Percentiles rank a stretch among this genome's conserved stretches.
phyloP scores from a whole-genome alignment of 768 basidiomycete genomes.

The Clavulina sp. region DNA sequence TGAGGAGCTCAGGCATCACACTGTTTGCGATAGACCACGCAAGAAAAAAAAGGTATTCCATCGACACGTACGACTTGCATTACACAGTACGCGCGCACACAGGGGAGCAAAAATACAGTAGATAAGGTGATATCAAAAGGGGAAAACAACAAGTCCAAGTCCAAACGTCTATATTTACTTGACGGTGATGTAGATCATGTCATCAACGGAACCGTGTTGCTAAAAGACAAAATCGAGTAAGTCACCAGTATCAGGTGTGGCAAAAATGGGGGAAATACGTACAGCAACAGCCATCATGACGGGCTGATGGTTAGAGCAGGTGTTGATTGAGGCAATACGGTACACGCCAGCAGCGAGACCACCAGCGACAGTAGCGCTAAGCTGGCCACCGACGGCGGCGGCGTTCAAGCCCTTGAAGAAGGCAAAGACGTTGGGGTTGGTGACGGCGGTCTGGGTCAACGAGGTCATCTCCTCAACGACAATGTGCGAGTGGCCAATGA shows the following conservation, averaged over 20 bases:
- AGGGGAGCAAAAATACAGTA: too few relatives aligned
- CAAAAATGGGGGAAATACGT: too few relatives aligned
- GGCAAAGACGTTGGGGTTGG: conserved; percentile 17
- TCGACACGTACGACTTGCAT: too few relatives aligned
- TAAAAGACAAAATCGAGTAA: background rate
- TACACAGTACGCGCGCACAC: too few relatives aligned
- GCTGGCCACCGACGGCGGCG: conserved; percentile 16
- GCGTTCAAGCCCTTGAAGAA: conserved; percentile 16
- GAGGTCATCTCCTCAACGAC: conserved; percentile 19
- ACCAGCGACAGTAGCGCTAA: conserved; percentile 17
- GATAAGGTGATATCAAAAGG: too few relatives aligned
- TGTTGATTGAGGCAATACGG: conserved; percentile 10
- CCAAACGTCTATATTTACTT: too few relatives aligned
- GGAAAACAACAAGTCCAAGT: too few relatives aligned
- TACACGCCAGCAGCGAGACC: conserved; percentile 21
- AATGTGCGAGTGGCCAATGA: conserved; percentile 21
- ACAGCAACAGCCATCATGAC: too few relatives aligned
- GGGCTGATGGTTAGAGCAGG: conserved; percentile 16
- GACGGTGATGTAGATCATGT: conserved; percentile 14
- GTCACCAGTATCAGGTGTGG: too few relatives aligned
- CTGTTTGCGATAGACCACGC: too few relatives aligned
- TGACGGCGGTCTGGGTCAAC: conserved; percentile 15
- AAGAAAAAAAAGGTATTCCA: too few relatives aligned
- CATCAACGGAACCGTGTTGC: conserved; percentile 16
- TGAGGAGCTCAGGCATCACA: too few relatives aligned